Conservation (phyloP, 306 rosid species). For the Ziziphus jujuba region DNA sequence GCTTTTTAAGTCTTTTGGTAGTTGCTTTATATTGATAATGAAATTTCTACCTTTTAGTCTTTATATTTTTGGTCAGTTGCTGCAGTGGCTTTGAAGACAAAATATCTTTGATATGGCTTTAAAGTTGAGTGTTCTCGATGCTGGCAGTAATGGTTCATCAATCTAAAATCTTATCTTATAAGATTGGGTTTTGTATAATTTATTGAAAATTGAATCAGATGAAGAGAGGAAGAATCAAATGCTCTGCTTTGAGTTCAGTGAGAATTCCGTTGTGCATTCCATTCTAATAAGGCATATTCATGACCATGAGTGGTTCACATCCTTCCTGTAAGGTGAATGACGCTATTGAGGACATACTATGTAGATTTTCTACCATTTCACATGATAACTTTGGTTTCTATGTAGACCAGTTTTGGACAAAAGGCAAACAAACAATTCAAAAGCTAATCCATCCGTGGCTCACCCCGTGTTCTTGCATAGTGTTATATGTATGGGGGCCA, state of each 20-base stretch:
- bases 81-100: no score
- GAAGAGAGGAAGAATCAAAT: constrained; percentile 65
- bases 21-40: no score
- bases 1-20: no score
- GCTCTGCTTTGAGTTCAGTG: constrained; percentile 61
- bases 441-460: constrained; percentile 87
- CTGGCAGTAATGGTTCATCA: no score
- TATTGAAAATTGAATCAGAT: constrained; percentile 76
- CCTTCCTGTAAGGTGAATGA: constrained; percentile 61
- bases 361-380: constrained; percentile 57
- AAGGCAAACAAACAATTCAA: constrained; percentile 62
- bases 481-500: constrained; percentile 93
- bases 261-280: constrained; percentile 46
- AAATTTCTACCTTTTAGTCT: no score
- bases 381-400: constrained; percentile 76
- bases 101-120: no score
- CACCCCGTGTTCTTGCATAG: constrained; percentile 86
- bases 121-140: no score
- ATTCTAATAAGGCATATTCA: constrained; percentile 62
- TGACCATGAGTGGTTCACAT: constrained; percentile 84
- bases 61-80: no score
- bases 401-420: constrained; percentile 89
- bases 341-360: constrained; percentile 48
- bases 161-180: no score
- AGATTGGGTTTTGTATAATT: no score